Percentiles rank a stretch among this genome's conserved stretches.
Conservation (phyloP, 108 stramenopile species). For the Cyclotella sp. region DNA sequence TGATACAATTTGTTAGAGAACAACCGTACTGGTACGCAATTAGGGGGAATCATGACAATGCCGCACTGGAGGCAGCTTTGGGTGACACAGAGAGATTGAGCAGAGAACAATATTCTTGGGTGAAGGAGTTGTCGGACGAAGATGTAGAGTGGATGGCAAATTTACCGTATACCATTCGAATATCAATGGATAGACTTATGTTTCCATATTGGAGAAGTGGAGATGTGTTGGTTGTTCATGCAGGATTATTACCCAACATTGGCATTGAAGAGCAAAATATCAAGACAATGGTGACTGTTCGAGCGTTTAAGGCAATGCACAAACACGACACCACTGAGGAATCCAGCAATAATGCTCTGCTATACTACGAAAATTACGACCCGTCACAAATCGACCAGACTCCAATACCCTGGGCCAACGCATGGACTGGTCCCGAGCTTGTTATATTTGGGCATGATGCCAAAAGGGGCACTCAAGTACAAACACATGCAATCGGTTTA, state of each 20-base stretch:
- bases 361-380: background rate
- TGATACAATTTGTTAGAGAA: constrained; percentile 63
- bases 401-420: constrained; percentile 59
- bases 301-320: constrained; percentile 38
- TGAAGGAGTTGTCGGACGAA: constrained; percentile 58
- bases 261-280: constrained; percentile 52
- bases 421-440: constrained; percentile 67
- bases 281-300: constrained; percentile 64
- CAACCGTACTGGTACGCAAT: constrained; percentile 69
- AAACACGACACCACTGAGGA: background rate
- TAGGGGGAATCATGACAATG: constrained; percentile 93
- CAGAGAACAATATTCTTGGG: constrained; percentile 64
- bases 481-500: constrained; percentile 78
- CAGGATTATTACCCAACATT: constrained; percentile 60
- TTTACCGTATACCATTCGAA: constrained; percentile 74
- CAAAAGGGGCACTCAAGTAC: constrained; percentile 72
- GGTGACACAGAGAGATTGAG: constrained; percentile 50
- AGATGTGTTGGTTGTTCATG: constrained; percentile 74
- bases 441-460: constrained; percentile 96
- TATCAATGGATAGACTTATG: constrained; percentile 42
- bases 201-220: background rate
- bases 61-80: constrained; percentile 72
- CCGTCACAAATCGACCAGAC: background rate
- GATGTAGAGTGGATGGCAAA: constrained; percentile 78
- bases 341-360: background rate